A percentile compares a stretch with the other conserved stretches of the same genome.
These are phyloP conservation scores for Starmerella roubikii DNA, from an alignment of 805 yeast species.

Conservation along the genomic window DNA sequence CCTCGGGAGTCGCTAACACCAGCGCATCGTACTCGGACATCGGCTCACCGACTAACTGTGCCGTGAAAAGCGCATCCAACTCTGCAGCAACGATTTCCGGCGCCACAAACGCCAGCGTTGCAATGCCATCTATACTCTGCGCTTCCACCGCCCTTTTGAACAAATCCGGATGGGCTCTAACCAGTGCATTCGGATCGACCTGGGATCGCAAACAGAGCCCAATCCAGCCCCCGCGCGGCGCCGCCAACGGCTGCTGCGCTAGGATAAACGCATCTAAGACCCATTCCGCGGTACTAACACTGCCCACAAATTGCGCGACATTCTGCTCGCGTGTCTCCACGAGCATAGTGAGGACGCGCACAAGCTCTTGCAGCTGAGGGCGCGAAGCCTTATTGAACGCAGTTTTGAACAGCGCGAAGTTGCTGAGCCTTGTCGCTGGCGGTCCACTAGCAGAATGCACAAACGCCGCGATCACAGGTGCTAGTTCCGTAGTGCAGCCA, in stretches of 20 bases:
- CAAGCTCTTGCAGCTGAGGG: not conserved
- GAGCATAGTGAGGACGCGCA: not conserved
- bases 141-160: slow-evolving; percentile 20
- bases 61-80: slow-evolving; percentile 32
- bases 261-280: slow-evolving; percentile 32
- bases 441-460: slow-evolving; percentile 1
- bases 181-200: slow-evolving; percentile 51
- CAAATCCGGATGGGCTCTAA: slow-evolving; percentile 24
- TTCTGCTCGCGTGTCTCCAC: not conserved
- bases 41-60: slow-evolving; percentile 31
- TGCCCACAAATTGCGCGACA: slow-evolving; percentile 4
- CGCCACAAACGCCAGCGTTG: slow-evolving; percentile 39
- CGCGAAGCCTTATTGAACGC: not conserved
- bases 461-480: slow-evolving; percentile 3
- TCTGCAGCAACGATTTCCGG: slow-evolving; percentile 45
- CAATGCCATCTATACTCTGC: slow-evolving; percentile 24
- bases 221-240: slow-evolving; percentile 56
- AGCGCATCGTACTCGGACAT: slow-evolving; percentile 39
- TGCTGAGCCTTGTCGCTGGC: not conserved
- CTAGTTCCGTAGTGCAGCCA: not conserved
- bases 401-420: not conserved
- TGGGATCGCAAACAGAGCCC: slow-evolving; percentile 47
- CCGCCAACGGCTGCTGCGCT: slow-evolving; percentile 32
- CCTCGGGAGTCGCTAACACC: slow-evolving; percentile 60
- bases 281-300: slow-evolving; percentile 6